Conservation (phyloP, 2,329 filamentous ascomycete species). For the Colletotrichum acutatum region DNA sequence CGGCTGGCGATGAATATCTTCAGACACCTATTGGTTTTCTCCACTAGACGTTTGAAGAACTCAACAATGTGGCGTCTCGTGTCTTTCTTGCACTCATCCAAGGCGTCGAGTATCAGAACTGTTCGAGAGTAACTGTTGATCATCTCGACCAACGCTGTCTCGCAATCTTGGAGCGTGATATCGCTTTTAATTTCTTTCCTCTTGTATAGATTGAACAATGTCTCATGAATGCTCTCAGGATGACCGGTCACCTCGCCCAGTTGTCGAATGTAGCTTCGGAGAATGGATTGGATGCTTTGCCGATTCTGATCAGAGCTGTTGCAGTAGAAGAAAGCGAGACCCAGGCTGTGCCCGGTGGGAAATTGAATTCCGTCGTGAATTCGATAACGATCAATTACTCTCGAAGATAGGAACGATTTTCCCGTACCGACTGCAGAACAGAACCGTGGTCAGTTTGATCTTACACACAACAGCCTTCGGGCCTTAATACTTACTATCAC, state of each 20-base stretch:
- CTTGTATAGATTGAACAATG: not conserved
- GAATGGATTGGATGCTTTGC: not conserved
- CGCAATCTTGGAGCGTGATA: not conserved
- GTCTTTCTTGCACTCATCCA: not conserved
- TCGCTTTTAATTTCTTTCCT: not conserved
- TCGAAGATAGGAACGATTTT: not conserved
- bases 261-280: not conserved
- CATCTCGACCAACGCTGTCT: not conserved
- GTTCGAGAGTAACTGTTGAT: not conserved
- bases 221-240: not conserved
- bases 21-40: not conserved
- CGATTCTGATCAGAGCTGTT: not conserved
- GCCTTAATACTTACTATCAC: not conserved
- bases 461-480: not conserved
- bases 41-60: not conserved
- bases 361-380: not conserved
- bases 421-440: not conserved
- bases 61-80: not conserved
- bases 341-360: not conserved
- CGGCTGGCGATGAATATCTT: not conserved
- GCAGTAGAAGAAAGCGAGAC: not conserved
- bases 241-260: not conserved
- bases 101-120: not conserved
- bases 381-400: not conserved
- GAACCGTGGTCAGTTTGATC: not conserved